Evolutionary conservation across 345 rosid genomes (phyloP), one percentile per base, ranked within the genome.

Genomic region (Aurinia saxatilis): DNA sequence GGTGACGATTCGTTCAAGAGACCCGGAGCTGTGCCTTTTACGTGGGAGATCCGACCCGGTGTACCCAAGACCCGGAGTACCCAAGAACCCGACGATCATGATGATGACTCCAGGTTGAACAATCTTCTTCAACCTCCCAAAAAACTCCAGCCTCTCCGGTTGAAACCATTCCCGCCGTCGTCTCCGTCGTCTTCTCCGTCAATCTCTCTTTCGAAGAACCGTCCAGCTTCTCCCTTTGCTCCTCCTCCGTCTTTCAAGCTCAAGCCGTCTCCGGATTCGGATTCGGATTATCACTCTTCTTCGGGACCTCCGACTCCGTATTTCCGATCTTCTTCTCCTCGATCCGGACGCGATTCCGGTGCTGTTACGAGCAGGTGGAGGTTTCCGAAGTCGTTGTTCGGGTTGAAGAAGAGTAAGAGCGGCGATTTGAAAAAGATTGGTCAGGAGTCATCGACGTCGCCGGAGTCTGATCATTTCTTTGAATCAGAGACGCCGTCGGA

Each of bases 1-100:
- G 66, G 23, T 5, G 93, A 81, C 9, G 91, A 83, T 5, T 82
- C 93, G 13, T 89, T 80, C 83, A 85, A 54, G 62, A 80, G 77
- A 66, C 81, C 91, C 0, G 98, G 96, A 48, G 68, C 95, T 6
- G 69, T 89, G 36, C 98, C 96, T 2, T 92, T 92, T 70, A 81
- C 69, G 60, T 92, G 96, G 98, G 98, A 92, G 80, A 73, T 87
- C 80, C 87, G 88, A 52, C 96, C 97, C 17, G 97, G 96, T 10
- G 86, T 90, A 1, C 96, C 97, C 63, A 87, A 82, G 30, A 40
- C 75, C 27, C 80, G 47, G 55, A n/a, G n/a, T n/a, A 68, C 60
- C 56, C 56, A 31, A 0, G 49, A 25, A 21, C 79, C 65, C 54
- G 70, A 40, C 11, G n/a, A n/a, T n/a, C n/a, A n/a, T n/a, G n/a